Percentiles rank a stretch among this genome's conserved stretches.
phyloP scores from a whole-genome alignment of 768 basidiomycete species.

The Strobilomyces echinocephalus region DNA sequence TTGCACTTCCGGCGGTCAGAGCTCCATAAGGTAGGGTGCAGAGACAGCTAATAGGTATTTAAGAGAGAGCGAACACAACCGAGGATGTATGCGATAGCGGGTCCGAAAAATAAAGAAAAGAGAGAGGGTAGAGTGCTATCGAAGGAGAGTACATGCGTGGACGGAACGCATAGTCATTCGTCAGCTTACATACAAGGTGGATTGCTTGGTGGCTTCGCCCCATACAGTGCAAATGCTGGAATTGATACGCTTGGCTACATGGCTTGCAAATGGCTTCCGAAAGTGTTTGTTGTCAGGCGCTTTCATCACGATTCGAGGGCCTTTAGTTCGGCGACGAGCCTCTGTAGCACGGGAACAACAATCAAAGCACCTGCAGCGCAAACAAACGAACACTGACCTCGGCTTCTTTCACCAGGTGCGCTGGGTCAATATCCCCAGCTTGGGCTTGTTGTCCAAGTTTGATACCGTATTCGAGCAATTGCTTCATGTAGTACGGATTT shows the following conservation, averaged over 20 bases:
- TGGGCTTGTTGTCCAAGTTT: conserved; percentile 45
- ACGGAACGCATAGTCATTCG: too few species aligned
- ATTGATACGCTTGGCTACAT: conserved; percentile 27
- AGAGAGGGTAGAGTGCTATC: conserved; percentile 15
- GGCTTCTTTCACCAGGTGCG: conserved; percentile 48
- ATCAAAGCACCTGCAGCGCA: neutral
- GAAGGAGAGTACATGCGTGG: conserved; percentile 22
- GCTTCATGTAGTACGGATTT: conserved; percentile 75
- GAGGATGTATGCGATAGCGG: conserved; percentile 18
- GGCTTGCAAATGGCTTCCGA: conserved; percentile 16
- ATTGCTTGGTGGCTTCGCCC: conserved; percentile 23
- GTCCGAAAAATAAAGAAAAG: conserved; percentile 3
- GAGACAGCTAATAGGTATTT: conserved; percentile 15
- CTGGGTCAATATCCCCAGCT: conserved; percentile 40
- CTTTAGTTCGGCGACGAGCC: conserved; percentile 61
- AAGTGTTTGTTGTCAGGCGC: conserved; percentile 2
- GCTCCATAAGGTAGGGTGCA: conserved; percentile 8
- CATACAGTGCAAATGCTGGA: conserved; percentile 26
- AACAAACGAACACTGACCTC: conserved; percentile 39
- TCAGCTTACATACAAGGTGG: conserved; percentile 31
- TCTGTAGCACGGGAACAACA: conserved; percentile 33
- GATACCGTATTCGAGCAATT: conserved; percentile 68
- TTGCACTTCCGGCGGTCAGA: too few species aligned
- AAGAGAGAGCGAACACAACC: conserved; percentile 24
- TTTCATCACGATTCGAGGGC: conserved; percentile 37